Percentiles rank a stretch among this genome's conserved stretches.
These are phyloP conservation scores for Coniferiporia weirii DNA, from an alignment of 1,284 basidiomycete genomes.

Conservation along the genomic window DNA sequence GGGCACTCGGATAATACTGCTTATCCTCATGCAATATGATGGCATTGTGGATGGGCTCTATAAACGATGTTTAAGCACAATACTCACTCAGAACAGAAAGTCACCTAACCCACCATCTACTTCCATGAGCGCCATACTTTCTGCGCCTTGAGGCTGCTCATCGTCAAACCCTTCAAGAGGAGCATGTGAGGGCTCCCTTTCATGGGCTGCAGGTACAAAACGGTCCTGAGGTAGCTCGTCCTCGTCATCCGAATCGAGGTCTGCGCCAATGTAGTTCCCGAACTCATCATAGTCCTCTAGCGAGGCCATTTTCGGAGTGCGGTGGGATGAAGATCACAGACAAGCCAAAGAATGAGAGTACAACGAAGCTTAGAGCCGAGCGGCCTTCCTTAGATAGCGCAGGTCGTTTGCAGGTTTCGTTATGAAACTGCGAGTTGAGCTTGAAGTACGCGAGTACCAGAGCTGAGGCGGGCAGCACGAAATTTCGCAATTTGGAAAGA, in stretches of 20 bases:
- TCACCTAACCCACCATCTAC: slow-evolving; percentile 59
- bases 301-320: slow-evolving; percentile 56
- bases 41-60: slow-evolving; percentile 76
- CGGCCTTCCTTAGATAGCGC: too few species aligned
- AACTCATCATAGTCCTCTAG: slow-evolving; percentile 89
- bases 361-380: background rate
- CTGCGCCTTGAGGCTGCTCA: slow-evolving; percentile 45
- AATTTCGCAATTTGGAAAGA: slow-evolving; percentile 7
- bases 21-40: slow-evolving; percentile 96
- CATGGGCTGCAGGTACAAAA: slow-evolving; percentile 34
- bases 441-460: background rate
- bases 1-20: slow-evolving; percentile 93
- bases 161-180: slow-evolving; percentile 77
- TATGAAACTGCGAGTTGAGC: background rate
- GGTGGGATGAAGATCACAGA: background rate
- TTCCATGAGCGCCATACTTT: slow-evolving; percentile 69
- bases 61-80: background rate
- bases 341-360: background rate
- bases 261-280: slow-evolving; percentile 93
- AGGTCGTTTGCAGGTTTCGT: background rate
- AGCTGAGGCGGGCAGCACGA: background rate
- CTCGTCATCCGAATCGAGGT: slow-evolving; percentile 86
- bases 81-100: background rate
- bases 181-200: slow-evolving; percentile 30
- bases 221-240: slow-evolving; percentile 45